Evolutionary conservation across 2,329 filamentous ascomycete species (phyloP).

Genomic region (Aspergillus viridinutans): DNA sequence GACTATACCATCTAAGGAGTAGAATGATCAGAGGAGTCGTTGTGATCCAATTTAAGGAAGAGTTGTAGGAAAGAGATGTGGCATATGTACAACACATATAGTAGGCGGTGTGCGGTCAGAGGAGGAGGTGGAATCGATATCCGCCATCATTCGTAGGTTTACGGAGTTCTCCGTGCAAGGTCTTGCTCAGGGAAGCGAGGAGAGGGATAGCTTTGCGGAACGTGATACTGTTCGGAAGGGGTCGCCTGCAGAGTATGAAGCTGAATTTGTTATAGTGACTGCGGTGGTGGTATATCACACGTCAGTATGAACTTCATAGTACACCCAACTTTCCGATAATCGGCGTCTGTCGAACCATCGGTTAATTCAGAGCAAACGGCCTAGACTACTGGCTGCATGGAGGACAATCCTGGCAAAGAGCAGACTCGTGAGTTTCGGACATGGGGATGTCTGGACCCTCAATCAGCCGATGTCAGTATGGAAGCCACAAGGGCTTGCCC

Average conservation of each 20-base stretch:
- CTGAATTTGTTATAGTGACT: background rate
- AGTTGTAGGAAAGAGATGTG: background rate
- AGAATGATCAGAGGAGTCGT: background rate
- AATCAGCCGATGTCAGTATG: no score
- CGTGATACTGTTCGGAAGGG: no score
- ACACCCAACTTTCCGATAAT: background rate
- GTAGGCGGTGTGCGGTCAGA: background rate
- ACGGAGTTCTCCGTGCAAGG: background rate
- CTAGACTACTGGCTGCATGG: no score
- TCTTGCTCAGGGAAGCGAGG: background rate
- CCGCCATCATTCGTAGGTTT: background rate
- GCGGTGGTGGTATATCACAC: background rate
- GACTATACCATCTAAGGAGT: background rate
- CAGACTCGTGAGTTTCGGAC: no score
- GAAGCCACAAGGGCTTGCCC: no score
- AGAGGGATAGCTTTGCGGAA: background rate
- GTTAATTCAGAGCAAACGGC: background rate
- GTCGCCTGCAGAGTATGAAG: background rate
- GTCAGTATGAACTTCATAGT: background rate
- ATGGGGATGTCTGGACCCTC: no score
- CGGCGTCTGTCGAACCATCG: background rate
- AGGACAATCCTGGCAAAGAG: no score
- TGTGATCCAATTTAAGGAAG: background rate
- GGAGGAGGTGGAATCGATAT: background rate
- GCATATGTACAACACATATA: background rate